phyloP scores from a whole-genome alignment of 2,329 filamentous ascomycete genomes.

The Elsinoe arachidis region DNA sequence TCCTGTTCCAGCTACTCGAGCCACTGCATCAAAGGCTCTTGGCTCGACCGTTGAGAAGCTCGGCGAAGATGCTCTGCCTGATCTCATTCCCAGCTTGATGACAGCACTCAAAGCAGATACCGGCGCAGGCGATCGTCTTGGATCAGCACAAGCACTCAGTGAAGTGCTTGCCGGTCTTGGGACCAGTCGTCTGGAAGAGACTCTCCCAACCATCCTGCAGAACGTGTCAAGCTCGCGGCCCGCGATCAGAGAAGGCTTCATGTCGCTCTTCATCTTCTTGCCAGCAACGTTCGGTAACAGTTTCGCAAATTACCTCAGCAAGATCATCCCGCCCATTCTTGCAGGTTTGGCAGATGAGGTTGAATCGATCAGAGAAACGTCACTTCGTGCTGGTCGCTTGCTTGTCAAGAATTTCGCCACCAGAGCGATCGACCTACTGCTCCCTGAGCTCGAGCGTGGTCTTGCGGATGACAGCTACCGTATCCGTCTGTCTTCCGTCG shows the following conservation, averaged over 20 bases:
- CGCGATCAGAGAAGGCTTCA: conserved; percentile 92
- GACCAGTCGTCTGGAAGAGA: conserved; percentile 87
- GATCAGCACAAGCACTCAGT: conserved; percentile 90
- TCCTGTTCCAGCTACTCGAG: conserved; percentile 89
- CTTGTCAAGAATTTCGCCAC: conserved; percentile 98
- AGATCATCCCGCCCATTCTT: conserved; percentile 91
- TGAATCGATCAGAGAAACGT: conserved; percentile 94
- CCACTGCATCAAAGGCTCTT: conserved; percentile 89
- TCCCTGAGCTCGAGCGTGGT: conserved; percentile 91
- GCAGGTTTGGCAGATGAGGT: conserved; percentile 91
- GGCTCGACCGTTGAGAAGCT: conserved; percentile 97
- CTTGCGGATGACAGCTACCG: conserved; percentile 96
- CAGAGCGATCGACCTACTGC: conserved; percentile 82
- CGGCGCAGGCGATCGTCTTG: conserved; percentile 88
- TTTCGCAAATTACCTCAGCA: conserved; percentile 89
- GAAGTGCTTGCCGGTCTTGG: conserved; percentile 94
- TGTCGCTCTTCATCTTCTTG: conserved; percentile 98
- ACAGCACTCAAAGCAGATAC: conserved; percentile 94
- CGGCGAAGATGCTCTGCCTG: conserved; percentile 89
- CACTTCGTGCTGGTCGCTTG: conserved; percentile 82
- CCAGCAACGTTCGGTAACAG: conserved; percentile 98
- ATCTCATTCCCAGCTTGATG: conserved; percentile 97
- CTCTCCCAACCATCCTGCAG: conserved; percentile 87
- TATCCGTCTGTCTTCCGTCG: conserved; percentile 95
- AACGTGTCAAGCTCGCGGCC: conserved; percentile 89